Base-by-base conservation (phyloP, 2,329 filamentous ascomycete species). In the Simplicillium aogashimaense region DNA sequence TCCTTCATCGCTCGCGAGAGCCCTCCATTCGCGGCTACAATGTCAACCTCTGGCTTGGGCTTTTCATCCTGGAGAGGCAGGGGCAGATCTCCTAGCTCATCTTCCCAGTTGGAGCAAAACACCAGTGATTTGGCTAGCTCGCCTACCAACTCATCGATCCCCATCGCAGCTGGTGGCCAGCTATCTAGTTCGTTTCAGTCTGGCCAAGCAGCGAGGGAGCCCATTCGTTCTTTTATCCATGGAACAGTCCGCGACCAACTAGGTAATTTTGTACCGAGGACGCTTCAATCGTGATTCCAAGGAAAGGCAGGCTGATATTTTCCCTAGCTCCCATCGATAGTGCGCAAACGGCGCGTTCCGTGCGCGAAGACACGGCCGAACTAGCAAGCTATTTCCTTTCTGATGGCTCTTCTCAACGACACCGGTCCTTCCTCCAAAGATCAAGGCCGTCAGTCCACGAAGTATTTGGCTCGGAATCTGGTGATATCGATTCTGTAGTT, bases 361-460 rank as follows among this genome's bases (percentile, higher is more conserved):
- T 95, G 32, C 82, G 88, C 47, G 82, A 92, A 61, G 83, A 92
- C 55, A 94, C 88, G 3, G 86, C 87, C 38, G 86, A 94, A 61
- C 70, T 95, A 42, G 88, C 88, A 34, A 86, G 78, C 14, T 87
- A 89, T 56, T 81, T 86, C 37, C 72, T 95, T 20, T 81, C 81
- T 31, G 78, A 84, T 50, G 71, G 72, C 50, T 63, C 69, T 42
- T 58, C 63, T 43, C 51, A 57, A 34, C 63, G 59, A 34, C 65
- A 58, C 44, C 61, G 67, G 4, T 63, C 66, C 9, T 71, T 77
- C 43, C 59, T 76, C n/a, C 56, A 59, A 17, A 56, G 58, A 31
- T 47, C 51, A 7, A 52, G 58, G 43, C 40, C 50, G 12, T 58
- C 56, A 1, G 37, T 52, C 14, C 53, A 56, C 12, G 57, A 60